Evolutionary conservation across 208 protist genomes (phyloP).

Genomic region (Trypanosoma avium): DNA sequence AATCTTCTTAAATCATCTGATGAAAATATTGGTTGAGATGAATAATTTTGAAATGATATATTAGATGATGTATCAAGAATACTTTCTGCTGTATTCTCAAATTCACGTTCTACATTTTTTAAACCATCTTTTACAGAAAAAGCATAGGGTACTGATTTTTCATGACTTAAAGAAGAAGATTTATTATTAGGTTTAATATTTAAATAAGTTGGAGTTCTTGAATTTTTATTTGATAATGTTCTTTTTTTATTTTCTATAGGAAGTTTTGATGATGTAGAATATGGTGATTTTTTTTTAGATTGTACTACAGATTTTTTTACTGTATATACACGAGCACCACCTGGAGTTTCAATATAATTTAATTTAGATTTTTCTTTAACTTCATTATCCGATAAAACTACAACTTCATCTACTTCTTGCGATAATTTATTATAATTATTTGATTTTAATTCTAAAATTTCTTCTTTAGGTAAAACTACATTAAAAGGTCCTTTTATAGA

Average conservation of each 20-base stretch:
- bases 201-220: too few relatives aligned
- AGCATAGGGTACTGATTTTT: conserved; percentile 4
- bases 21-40: neutral
- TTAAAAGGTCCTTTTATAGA: conserved; percentile 20
- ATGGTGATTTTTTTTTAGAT: neutral
- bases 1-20: too few relatives aligned
- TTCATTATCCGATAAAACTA: conserved; percentile 6
- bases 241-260: neutral
- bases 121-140: conserved; percentile 2
- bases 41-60: neutral
- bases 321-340: neutral
- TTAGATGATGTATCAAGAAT: conserved; percentile 1
- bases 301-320: too few relatives aligned
- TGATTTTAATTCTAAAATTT: neutral
- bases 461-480: conserved; percentile 21
- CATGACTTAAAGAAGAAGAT: neutral
- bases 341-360: neutral
- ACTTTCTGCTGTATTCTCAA: conserved; percentile 12
- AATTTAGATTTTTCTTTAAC: neutral
- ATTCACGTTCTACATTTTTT: neutral
- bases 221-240: too few relatives aligned
- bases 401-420: conserved; percentile 2
- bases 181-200: too few relatives aligned
- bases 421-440: neutral
- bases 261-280: neutral